phyloP scores from a whole-genome alignment of 163 green algal species.

The Trebouxiophyceae sp. region DNA sequence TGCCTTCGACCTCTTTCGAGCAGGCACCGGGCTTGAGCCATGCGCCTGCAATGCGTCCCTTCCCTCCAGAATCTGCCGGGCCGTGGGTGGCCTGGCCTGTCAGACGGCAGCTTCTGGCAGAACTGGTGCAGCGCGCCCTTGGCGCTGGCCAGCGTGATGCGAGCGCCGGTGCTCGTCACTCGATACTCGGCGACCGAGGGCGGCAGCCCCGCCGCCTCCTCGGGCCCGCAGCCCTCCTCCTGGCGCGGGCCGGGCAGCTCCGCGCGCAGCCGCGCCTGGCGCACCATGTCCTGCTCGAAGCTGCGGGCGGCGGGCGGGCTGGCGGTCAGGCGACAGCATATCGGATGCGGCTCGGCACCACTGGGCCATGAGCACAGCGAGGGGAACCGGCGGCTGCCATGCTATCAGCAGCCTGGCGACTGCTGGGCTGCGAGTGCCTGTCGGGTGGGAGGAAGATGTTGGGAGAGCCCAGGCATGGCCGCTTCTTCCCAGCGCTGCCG shows the following conservation, averaged over 20 bases:
- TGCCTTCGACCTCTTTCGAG: too few species aligned
- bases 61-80: slow-evolving; percentile 3
- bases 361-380: too few species aligned
- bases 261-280: background rate
- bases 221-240: slow-evolving; percentile 7
- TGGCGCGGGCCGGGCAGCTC: background rate
- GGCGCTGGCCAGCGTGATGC: slow-evolving; percentile 10
- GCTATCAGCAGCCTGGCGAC: too few species aligned
- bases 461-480: too few species aligned
- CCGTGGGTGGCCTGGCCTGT: slow-evolving; percentile 10
- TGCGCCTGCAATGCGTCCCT: too few species aligned
- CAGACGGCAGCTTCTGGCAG: slow-evolving; percentile 17
- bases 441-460: too few species aligned
- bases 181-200: slow-evolving; percentile 13
- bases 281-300: background rate
- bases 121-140: slow-evolving; percentile 25
- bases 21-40: too few species aligned
- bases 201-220: slow-evolving; percentile 13
- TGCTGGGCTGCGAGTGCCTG: too few species aligned
- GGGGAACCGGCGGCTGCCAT: too few species aligned
- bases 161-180: slow-evolving; percentile 3
- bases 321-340: too few species aligned
- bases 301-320: background rate
- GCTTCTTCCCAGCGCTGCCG: too few species aligned
- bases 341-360: too few species aligned